Evolutionary conservation across 805 yeast genomes (phyloP).

Genomic region (Dipodascus albidus): DNA sequence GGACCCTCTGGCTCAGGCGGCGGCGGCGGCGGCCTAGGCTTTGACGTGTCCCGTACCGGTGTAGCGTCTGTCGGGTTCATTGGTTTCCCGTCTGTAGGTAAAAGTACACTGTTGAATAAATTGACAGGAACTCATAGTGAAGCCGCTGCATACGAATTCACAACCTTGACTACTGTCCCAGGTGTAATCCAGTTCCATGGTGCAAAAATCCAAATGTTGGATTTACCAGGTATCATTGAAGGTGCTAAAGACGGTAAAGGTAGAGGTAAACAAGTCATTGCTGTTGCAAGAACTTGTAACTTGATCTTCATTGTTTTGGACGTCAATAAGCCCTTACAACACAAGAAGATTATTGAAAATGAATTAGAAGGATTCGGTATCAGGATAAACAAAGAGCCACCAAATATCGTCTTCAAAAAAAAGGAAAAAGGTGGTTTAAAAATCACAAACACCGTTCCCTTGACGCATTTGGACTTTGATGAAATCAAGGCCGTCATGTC

Average conservation of each 20-base stretch:
- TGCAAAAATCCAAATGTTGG: constrained; percentile 96
- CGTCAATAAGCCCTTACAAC: constrained; percentile 91
- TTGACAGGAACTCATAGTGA: constrained; percentile 94
- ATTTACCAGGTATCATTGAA: constrained; percentile 91
- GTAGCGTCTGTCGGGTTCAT: constrained; percentile 96
- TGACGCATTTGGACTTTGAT: constrained; percentile 84
- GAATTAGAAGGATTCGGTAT: constrained; percentile 98
- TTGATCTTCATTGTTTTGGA: constrained; percentile 87
- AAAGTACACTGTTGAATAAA: constrained; percentile 63
- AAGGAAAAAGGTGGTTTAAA: constrained; percentile 95
- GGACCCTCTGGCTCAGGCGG: constrained; percentile 64
- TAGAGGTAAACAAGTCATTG: constrained; percentile 96
- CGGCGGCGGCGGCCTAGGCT: constrained; percentile 88
- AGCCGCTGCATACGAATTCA: constrained; percentile 95
- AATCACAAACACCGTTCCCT: constrained; percentile 85
- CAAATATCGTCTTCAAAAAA: constrained; percentile 82
- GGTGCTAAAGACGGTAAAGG: constrained; percentile 99
- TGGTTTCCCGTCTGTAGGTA: constrained; percentile 94
- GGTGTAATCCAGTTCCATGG: constrained; percentile 94
- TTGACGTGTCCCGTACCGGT: constrained; percentile 98
- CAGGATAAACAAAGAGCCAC: constrained; percentile 82
- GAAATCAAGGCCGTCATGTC: constrained; percentile 93
- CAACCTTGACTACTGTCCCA: constrained; percentile 94
- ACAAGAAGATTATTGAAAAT: constrained; percentile 85
- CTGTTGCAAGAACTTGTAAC: constrained; percentile 97